These are phyloP conservation scores for Saposhnikovia divaricata DNA, from an alignment of 129 eudicot genomes.

Conservation along the genomic window DNA sequence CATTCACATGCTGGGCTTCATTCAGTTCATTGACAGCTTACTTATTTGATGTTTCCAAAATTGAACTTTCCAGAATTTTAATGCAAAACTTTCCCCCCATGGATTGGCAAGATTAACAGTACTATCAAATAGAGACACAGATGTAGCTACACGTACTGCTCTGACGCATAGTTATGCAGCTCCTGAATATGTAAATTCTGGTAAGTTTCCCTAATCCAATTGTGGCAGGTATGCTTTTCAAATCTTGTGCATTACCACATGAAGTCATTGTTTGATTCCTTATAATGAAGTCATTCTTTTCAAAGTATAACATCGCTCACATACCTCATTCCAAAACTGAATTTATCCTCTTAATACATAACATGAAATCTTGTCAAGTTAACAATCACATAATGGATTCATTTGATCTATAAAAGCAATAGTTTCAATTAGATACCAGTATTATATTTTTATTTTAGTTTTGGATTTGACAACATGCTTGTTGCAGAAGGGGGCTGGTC, in stretches of 20 bases:
- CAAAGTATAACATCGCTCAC: too few species aligned
- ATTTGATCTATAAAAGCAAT: too few species aligned
- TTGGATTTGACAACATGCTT: too few species aligned
- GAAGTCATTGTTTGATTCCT: not conserved
- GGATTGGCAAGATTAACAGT: not conserved
- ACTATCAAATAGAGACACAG: not conserved
- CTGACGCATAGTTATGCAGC: not conserved
- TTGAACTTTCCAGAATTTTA: not conserved
- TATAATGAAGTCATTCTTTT: too few species aligned
- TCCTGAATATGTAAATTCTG: constrained; percentile 1
- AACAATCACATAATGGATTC: too few species aligned
- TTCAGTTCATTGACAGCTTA: not conserved
- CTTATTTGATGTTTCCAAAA: not conserved
- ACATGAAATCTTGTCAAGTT: too few species aligned
- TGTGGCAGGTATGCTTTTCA: not conserved
- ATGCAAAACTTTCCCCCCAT: not conserved
- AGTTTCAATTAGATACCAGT: too few species aligned
- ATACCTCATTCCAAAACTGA: too few species aligned
- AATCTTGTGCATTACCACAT: not conserved
- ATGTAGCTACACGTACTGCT: not conserved
- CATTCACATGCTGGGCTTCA: not conserved
- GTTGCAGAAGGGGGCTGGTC: too few species aligned
- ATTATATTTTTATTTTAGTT: too few species aligned
- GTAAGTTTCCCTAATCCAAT: not conserved
- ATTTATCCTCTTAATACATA: too few species aligned